Percentiles rank a stretch among this genome's conserved stretches.
These are phyloP conservation scores for Trichomonascaceae sp. DNA, from an alignment of 1,139 yeast species.

Conservation along the genomic window DNA sequence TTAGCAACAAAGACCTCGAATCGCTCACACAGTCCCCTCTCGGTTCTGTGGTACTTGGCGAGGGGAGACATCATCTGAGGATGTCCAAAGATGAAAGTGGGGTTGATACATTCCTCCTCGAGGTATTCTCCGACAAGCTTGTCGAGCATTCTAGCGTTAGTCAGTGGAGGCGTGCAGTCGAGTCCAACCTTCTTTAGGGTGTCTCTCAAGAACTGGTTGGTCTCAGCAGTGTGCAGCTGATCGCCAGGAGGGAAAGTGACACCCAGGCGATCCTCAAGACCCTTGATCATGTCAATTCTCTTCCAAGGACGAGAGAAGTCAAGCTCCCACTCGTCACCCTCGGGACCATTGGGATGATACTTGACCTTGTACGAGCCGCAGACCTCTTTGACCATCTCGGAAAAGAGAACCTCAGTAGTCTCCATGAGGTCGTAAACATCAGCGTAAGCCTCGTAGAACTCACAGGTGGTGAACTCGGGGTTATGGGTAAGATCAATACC, in stretches of 20 bases:
- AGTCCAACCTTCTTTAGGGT: constrained; percentile 67
- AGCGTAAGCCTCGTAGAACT: constrained; percentile 90
- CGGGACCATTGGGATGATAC: constrained; percentile 86
- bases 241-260: constrained; percentile 95
- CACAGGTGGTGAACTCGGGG: constrained; percentile 97
- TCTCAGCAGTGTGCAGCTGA: constrained; percentile 84
- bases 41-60: constrained; percentile 88
- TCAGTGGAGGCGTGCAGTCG: constrained; percentile 92
- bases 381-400: constrained; percentile 94
- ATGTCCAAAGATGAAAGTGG: constrained; percentile 96
- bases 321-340: constrained; percentile 52
- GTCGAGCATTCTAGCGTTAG: constrained; percentile 98
- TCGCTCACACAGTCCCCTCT: constrained; percentile 94
- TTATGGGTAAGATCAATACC: constrained; percentile 97
- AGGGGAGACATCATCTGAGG: constrained; percentile 99
- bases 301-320: constrained; percentile 97
- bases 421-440: constrained; percentile 95
- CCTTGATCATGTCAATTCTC: constrained; percentile 95
- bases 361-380: constrained; percentile 76
- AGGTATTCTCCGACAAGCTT: constrained; percentile 84
- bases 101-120: constrained; percentile 89
- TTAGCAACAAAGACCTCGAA: constrained; percentile 98
- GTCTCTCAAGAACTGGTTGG: constrained; percentile 79
- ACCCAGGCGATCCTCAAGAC: constrained; percentile 72
- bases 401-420: constrained; percentile 83